Conservation (phyloP, 2,329 filamentous ascomycete genomes). For the Monosporascus sp. region DNA sequence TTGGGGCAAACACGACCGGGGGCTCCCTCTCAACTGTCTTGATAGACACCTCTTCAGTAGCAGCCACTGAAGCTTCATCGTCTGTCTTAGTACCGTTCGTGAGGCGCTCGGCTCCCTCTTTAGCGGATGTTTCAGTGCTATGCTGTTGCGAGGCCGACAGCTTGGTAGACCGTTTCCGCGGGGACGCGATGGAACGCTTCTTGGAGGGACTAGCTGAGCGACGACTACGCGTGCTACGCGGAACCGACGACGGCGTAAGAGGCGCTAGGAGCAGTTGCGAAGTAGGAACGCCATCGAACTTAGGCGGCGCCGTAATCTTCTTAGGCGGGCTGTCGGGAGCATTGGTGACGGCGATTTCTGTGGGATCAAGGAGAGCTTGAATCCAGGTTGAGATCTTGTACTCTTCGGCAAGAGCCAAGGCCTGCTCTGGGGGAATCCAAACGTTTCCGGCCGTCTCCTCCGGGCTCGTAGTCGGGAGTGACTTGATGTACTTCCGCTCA, state of each 20-base stretch:
- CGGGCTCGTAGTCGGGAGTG: slow-evolving; percentile 69
- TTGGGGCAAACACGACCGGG: slow-evolving; percentile 41
- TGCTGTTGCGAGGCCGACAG: slow-evolving; percentile 34
- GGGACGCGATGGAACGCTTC: slow-evolving; percentile 45
- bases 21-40: slow-evolving; percentile 47
- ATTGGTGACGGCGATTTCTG: slow-evolving; percentile 60
- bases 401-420: slow-evolving; percentile 76
- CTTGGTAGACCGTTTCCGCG: slow-evolving; percentile 48
- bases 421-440: slow-evolving; percentile 83
- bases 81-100: slow-evolving; percentile 36
- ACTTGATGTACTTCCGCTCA: slow-evolving; percentile 82
- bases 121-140: slow-evolving; percentile 28
- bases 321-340: slow-evolving; percentile 63
- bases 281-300: slow-evolving; percentile 55
- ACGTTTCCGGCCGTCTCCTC: slow-evolving; percentile 96
- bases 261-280: slow-evolving; percentile 39
- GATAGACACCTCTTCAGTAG: slow-evolving; percentile 31
- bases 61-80: slow-evolving; percentile 41
- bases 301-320: slow-evolving; percentile 75
- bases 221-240: slow-evolving; percentile 43
- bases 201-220: slow-evolving; percentile 56
- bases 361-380: slow-evolving; percentile 82
- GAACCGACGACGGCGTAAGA: slow-evolving; percentile 40
- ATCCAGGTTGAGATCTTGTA: slow-evolving; percentile 87
- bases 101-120: slow-evolving; percentile 21